Conservation (phyloP, 768 basidiomycete genomes). For the Tulasnella calospora region DNA sequence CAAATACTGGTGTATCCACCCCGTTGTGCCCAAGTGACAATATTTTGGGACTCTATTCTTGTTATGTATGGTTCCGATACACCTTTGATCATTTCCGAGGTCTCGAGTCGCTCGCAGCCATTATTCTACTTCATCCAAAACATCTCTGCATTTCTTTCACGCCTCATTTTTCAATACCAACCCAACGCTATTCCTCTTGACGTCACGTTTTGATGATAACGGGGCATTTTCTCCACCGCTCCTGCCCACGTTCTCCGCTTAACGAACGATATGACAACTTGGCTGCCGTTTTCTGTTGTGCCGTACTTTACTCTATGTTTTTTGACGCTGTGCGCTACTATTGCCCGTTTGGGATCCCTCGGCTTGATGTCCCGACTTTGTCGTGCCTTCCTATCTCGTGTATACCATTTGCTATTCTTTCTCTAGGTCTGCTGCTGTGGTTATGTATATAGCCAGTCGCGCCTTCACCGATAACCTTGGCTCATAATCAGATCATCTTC, state of each 20-base stretch:
- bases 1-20: background rate
- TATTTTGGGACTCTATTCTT: background rate
- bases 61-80: background rate
- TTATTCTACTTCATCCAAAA: background rate
- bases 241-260: background rate
- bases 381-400: background rate
- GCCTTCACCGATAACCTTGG: background rate
- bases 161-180: background rate
- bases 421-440: background rate
- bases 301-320: conserved; percentile 3
- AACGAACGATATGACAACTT: background rate
- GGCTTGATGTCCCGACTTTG: background rate
- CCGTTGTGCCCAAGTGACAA: background rate
- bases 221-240: background rate
- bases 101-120: background rate
- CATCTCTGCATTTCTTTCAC: conserved; percentile 3
- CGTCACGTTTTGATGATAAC: background rate
- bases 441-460: background rate
- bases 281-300: background rate
- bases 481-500: no score
- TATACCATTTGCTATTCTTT: background rate
- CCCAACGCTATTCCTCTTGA: background rate
- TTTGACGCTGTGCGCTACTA: conserved; percentile 9
- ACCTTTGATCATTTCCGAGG: background rate
- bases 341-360: background rate